Conservation (phyloP, 805 yeast species). For the Hanseniaspora meyeri region DNA sequence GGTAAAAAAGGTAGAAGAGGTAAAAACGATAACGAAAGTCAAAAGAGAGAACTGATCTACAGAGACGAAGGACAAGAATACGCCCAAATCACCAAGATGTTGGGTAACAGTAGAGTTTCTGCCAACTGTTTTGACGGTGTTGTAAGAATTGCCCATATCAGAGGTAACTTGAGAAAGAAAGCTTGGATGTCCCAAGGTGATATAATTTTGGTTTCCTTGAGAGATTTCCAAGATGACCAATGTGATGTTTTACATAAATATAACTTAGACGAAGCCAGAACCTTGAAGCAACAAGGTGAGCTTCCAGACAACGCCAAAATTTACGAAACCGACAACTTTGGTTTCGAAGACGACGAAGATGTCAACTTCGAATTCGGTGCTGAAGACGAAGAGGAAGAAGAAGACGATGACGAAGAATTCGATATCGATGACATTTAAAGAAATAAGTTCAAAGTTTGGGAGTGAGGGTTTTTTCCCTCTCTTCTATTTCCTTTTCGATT, state of each 20-base stretch:
- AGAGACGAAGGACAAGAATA: conserved; percentile 97
- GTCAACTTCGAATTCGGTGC: conserved; percentile 97
- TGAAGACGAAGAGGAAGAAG: conserved; percentile 70
- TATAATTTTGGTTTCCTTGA: conserved; percentile 82
- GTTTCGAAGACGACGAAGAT: conserved; percentile 92
- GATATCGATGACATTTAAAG: conserved; percentile 87
- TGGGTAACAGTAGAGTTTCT: conserved; percentile 95
- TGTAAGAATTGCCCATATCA: conserved; percentile 90
- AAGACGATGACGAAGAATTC: conserved; percentile 47
- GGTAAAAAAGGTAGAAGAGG: conserved; percentile 95
- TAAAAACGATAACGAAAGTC: conserved; percentile 81
- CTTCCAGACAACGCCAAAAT: conserved; percentile 94
- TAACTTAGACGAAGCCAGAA: conserved; percentile 95
- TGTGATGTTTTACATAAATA: conserved; percentile 96
- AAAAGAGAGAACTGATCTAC: conserved; percentile 84
- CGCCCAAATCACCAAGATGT: conserved; percentile 95
- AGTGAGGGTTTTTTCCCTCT: no score
- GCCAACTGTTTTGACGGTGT: conserved; percentile 90
- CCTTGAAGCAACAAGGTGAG: conserved; percentile 89
- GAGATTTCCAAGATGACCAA: conserved; percentile 97
- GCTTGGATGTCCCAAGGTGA: conserved; percentile 99
- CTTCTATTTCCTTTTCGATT: no score
- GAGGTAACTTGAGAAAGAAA: conserved; percentile 98
- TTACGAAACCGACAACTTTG: conserved; percentile 94
- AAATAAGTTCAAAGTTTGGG: not conserved